Evolutionary conservation across 257 asterid genomes (phyloP), one percentile per base, ranked within the genome.

Genomic region (Solanum megistacrolobum): DNA sequence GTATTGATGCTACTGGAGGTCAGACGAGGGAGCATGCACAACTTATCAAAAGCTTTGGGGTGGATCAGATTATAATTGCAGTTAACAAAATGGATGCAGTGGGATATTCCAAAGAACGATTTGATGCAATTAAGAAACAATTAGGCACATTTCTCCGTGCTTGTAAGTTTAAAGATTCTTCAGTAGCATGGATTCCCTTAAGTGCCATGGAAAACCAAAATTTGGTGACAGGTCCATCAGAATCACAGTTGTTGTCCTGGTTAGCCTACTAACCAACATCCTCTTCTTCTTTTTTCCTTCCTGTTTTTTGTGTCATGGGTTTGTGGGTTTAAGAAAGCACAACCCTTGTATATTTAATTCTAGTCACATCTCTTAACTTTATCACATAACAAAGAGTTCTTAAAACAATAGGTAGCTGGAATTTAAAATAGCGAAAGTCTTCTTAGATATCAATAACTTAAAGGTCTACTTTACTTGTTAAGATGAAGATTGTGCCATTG

Each of bases 161-260:
- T 71, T 97, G 94, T 89, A 95, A 98, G 66, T 97, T 94, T 88
- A 97, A 97, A 91, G 98, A 93, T 86, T 92, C 99, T 88, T 95
- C 94, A 72, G 76, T 96, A 76, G 69, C 86, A 52, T 97, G 98
- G 98, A 91, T 97, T 88, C 99, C 99, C 41, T 89, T 93, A 32
- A 97, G 99, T 91, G 98, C 96, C 85, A 93, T 97, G 95, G 96
- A 94, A 91, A 96, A 96, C 92, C 99, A 97, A 88, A 97, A 97
- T 91, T 92, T 97, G 91, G 91, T 93, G 87, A 89, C 89, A 79
- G 90, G 87, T 86, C 95, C 98, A 87, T 91, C 98, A 75, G 98
- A 94, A 89, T 86, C 52, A 14, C 94, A 90, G 69, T 83, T 89
- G 69, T 58, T 93, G 68, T 93, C 96, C 87, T 97, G 99, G 99